Base-by-base conservation (phyloP, 495 filamentous ascomycete genomes). In the Penicillium nucicola region DNA sequence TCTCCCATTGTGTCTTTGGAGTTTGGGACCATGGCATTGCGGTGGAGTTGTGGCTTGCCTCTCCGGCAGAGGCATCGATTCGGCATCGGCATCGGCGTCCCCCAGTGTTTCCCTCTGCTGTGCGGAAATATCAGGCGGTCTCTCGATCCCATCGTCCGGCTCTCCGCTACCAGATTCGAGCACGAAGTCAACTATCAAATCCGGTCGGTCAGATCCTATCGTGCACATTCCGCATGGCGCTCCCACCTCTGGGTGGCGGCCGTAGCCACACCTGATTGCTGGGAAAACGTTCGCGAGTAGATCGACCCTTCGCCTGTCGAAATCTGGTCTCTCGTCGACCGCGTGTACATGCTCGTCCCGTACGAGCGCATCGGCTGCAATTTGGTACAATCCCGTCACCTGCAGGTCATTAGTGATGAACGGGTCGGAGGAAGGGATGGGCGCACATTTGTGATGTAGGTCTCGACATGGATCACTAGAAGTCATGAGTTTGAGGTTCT, bases 191-290 rank as follows among this genome's bases (percentile, higher is more conserved):
- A 64, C 60, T 64, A 20, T 5, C n/a, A 43, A 5, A 4, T 8
- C 2, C 28, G 1, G 2, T 12, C 0, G 8, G 19, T 35, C 31
- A 48, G 19, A 30, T 15, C 18, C 45, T 42, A 12, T 34, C n/a
- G 15, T 11, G 11, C 13, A 31, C 45, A 33, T 12, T 20, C 11
- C 14, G 7, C 36, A 12, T 48, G 34, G 23, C 3, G 9, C 17
- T 25, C 53, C 42, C 46, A 64, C 61, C 61, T 58, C 61, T 42
- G 13, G 61, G 54, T 47, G 61, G 61, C 18, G 61, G 61, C 31
- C 46, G 52, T 3, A 64, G 37, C 61, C 61, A 64, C 33, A 64
- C 57, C 32, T 64, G 61, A 19, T 64, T 58, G 23, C 51, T 48
- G 17, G 61, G 61, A 32, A 64, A 64, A 13, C 58, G 52, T 15